Base-by-base conservation (phyloP, 768 basidiomycete species). In the Russula abietina region DNA sequence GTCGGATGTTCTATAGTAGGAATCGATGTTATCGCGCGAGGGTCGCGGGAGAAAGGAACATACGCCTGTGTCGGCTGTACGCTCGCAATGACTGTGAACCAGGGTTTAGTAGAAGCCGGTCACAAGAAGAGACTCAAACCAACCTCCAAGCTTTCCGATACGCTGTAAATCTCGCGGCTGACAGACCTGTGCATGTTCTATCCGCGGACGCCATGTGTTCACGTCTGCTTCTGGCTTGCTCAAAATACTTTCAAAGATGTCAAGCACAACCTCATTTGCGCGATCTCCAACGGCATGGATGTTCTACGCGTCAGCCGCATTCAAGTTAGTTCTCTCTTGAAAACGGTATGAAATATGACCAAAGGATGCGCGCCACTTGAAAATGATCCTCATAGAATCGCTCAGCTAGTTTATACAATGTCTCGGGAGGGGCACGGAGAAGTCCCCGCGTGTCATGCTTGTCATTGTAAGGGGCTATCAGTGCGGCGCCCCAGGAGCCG, bases 121-220 rank as follows among this genome's bases (percentile, higher is more conserved):
- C 4, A 12, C 10, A 41, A 30, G 28, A 38, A 28, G 38, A 60
- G 36, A 30, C 43, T 56, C 19, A 19, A 71, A 83, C 41, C 61
- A 22, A 88, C 93, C 84, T 68, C 91, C 92, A 12, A 97, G 79
- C 55, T 74, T 77, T 36, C 86, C 88, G 24, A 86, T 79, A 10
- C 92, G 79, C 58, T 80, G 71, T 17, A 98, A 69, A 72, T 98
- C 96, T 1, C 80, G 75, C 7, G 71, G 73, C 4, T 83, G 81
- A 76, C 98, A 78, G 51, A 97, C 92, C 72, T 98, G 96, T 0
- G 93, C 89, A 73, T 98, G 96, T 71, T 98, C 96, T 12, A 97
- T 85, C 45, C 96, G 80, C 1, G 92, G 88, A 12, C 94, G 79
- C 72, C 84, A 81, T 56, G 76, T 73, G 2, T 75, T 69, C 7